phyloP scores from a whole-genome alignment of 345 rosid genomes.

The Cardamine chenopodiifolia region DNA sequence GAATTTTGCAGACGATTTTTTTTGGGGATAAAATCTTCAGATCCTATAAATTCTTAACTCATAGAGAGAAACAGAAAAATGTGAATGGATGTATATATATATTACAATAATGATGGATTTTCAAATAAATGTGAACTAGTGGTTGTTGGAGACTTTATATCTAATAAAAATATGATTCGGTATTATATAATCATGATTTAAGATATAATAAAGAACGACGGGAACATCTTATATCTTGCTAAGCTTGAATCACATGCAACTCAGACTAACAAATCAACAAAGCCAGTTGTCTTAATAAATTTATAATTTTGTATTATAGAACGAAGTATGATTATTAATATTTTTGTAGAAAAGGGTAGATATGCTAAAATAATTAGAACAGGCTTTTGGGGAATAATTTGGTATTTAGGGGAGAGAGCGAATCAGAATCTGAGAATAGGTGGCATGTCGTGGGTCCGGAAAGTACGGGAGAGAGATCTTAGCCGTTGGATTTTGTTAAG shows the following conservation, averaged over 20 bases:
- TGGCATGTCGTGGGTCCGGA: slow-evolving; percentile 41
- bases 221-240: slow-evolving; percentile 44
- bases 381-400: slow-evolving; percentile 38
- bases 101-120: neutral
- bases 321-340: slow-evolving; percentile 26
- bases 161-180: slow-evolving; percentile 25
- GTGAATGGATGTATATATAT: neutral
- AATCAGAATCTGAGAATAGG: slow-evolving; percentile 45
- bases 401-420: slow-evolving; percentile 38
- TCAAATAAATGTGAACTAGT: slow-evolving; percentile 28
- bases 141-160: slow-evolving; percentile 40
- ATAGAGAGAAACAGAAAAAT: neutral
- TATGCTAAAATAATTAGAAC: slow-evolving; percentile 38
- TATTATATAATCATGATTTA: slow-evolving; percentile 31
- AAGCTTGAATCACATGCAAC: slow-evolving; percentile 49
- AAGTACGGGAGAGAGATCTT: slow-evolving; percentile 33
- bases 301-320: slow-evolving; percentile 17
- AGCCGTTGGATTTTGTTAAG: slow-evolving; percentile 42
- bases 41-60: neutral
- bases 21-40: neutral
- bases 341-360: slow-evolving; percentile 15
- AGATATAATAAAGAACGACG: slow-evolving; percentile 20
- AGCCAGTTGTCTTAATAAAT: slow-evolving; percentile 38
- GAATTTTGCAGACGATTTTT: neutral
- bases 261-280: slow-evolving; percentile 53